Conservation (phyloP, 306 rosid species). For the Rosa chinensis region DNA sequence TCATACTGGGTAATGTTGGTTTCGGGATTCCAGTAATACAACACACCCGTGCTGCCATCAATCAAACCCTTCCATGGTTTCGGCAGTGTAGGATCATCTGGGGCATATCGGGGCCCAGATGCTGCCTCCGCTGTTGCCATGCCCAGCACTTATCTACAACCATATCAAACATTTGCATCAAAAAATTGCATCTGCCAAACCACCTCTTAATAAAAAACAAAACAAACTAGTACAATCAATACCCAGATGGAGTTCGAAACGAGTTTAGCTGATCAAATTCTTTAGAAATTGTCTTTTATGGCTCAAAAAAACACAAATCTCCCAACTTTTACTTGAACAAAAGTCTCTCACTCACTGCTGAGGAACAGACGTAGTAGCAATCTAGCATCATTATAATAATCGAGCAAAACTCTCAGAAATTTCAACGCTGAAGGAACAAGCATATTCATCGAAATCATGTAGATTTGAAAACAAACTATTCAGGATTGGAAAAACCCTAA, state of each 20-base stretch:
- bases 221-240: neutral
- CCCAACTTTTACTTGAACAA: neutral
- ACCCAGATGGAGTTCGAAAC: neutral
- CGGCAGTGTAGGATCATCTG: slow-evolving; percentile 91
- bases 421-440: neutral
- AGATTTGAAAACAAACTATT: neutral
- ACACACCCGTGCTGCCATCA: slow-evolving; percentile 79
- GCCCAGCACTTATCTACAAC: slow-evolving; percentile 35
- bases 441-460: neutral
- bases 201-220: neutral
- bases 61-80: slow-evolving; percentile 93
- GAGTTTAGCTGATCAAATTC: neutral
- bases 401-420: neutral
- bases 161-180: neutral
- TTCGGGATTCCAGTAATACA: slow-evolving; percentile 97
- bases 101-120: slow-evolving; percentile 84
- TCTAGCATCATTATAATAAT: neutral
- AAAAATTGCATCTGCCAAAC: neutral
- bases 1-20: slow-evolving; percentile 91
- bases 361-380: no score
- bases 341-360: no score
- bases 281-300: neutral
- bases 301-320: neutral
- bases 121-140: slow-evolving; percentile 81
- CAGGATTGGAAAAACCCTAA: neutral